Evolutionary conservation across 768 basidiomycete genomes (phyloP).

Genomic region (Goffeauzyma gilvescens): DNA sequence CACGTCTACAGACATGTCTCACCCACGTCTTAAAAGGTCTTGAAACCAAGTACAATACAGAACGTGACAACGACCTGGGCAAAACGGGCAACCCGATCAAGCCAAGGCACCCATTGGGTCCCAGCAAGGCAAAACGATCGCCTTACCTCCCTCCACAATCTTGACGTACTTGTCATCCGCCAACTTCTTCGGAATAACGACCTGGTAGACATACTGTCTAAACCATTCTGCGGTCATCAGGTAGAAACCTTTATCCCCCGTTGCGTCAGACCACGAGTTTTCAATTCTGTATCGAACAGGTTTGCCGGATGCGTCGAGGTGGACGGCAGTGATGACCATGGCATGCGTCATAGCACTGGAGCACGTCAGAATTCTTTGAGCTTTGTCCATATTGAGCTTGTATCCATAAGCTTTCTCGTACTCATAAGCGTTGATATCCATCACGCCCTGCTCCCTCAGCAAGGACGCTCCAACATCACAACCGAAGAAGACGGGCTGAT

Average conservation of each 20-base stretch:
- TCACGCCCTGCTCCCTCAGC: constrained; percentile 51
- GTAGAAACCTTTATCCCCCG: constrained; percentile 69
- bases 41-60: too few species aligned
- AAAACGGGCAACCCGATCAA: too few species aligned
- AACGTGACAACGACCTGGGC: too few species aligned
- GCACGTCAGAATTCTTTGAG: constrained; percentile 41
- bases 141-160: constrained; percentile 52
- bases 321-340: constrained; percentile 80
- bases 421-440: constrained; percentile 68
- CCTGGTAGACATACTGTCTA: constrained; percentile 79
- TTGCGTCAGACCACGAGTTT: constrained; percentile 73
- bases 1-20: too few species aligned
- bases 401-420: constrained; percentile 78
- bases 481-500: constrained; percentile 76
- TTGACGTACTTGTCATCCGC: constrained; percentile 64
- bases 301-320: constrained; percentile 54
- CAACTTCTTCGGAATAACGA: constrained; percentile 63
- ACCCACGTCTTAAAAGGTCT: too few species aligned
- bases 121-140: constrained; percentile 63
- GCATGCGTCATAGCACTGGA: constrained; percentile 58
- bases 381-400: constrained; percentile 59
- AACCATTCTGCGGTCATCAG: constrained; percentile 83
- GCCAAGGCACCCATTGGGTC: constrained; percentile 52
- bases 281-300: constrained; percentile 89
- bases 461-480: constrained; percentile 86